These are phyloP conservation scores for Biancaea sappan DNA, from an alignment of 306 rosid species.

Conservation along the genomic window DNA sequence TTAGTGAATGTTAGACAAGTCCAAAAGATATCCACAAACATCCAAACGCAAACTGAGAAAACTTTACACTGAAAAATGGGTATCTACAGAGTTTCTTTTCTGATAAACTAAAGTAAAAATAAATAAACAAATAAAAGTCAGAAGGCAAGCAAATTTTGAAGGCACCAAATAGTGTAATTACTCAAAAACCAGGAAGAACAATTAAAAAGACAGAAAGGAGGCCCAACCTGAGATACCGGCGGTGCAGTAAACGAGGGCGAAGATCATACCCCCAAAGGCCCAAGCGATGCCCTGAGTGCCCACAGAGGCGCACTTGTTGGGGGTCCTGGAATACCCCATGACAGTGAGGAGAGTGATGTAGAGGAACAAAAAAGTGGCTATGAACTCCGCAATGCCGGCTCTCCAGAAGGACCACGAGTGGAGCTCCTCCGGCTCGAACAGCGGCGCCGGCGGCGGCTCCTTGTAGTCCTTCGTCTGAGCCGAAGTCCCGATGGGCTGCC, in stretches of 20 bases:
- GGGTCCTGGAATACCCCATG: slow-evolving; percentile 61
- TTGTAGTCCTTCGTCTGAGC: slow-evolving; percentile 89
- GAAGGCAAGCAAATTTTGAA: too few relatives aligned
- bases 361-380: slow-evolving; percentile 90
- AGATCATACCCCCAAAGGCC: slow-evolving; percentile 97
- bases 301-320: slow-evolving; percentile 62
- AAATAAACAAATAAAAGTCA: background rate
- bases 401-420: slow-evolving; percentile 91
- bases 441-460: slow-evolving; percentile 84
- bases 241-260: slow-evolving; percentile 94
- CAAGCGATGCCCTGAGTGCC: slow-evolving; percentile 96
- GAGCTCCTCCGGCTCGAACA: slow-evolving; percentile 84
- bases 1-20: too few relatives aligned
- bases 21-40: too few relatives aligned
- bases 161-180: too few relatives aligned
- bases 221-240: slow-evolving; percentile 82
- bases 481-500: slow-evolving; percentile 76
- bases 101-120: too few relatives aligned
- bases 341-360: slow-evolving; percentile 85
- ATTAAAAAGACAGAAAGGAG: too few relatives aligned
- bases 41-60: background rate
- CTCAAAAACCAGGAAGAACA: too few relatives aligned
- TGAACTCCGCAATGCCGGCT: slow-evolving; percentile 89
- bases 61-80: background rate
- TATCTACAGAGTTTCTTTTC: too few relatives aligned